These are phyloP conservation scores for Marchantia paleacea DNA, from an alignment of 225 moss, liverwort and hornwort species.

Conservation along the genomic window DNA sequence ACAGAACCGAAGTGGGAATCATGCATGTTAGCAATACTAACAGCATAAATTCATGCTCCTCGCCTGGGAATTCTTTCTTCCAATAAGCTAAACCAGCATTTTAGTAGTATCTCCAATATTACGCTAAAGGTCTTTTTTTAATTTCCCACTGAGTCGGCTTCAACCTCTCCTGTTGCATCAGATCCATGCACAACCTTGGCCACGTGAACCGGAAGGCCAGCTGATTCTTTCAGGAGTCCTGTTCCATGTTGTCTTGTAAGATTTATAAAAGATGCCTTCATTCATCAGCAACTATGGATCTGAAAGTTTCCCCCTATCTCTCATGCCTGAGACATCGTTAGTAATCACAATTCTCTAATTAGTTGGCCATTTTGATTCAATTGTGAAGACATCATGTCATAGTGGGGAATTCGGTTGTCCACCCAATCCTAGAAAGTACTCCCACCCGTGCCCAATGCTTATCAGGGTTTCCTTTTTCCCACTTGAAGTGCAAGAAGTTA, in stretches of 20 bases:
- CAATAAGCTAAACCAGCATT: no score
- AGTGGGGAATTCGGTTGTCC: neutral
- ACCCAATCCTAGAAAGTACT: neutral
- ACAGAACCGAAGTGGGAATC: no score
- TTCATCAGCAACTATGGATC: neutral
- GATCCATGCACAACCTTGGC: neutral
- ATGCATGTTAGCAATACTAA: no score
- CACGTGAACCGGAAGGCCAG: neutral
- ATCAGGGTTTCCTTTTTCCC: neutral
- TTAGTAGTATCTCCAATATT: neutral
- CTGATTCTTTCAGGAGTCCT: neutral
- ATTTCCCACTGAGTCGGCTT: neutral
- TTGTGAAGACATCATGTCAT: neutral
- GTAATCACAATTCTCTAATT: neutral
- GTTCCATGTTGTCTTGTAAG: neutral
- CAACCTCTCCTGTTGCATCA: neutral
- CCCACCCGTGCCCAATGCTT: neutral
- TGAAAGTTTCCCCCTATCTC: neutral
- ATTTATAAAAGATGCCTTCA: neutral
- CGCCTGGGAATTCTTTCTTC: no score
- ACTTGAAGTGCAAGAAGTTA: neutral
- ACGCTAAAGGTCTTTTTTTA: neutral
- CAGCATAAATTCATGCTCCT: no score
- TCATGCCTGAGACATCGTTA: neutral
- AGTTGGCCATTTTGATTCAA: neutral